These are phyloP conservation scores for Claviceps humidiphila DNA, from an alignment of 2,329 filamentous ascomycete species.

Conservation along the genomic window DNA sequence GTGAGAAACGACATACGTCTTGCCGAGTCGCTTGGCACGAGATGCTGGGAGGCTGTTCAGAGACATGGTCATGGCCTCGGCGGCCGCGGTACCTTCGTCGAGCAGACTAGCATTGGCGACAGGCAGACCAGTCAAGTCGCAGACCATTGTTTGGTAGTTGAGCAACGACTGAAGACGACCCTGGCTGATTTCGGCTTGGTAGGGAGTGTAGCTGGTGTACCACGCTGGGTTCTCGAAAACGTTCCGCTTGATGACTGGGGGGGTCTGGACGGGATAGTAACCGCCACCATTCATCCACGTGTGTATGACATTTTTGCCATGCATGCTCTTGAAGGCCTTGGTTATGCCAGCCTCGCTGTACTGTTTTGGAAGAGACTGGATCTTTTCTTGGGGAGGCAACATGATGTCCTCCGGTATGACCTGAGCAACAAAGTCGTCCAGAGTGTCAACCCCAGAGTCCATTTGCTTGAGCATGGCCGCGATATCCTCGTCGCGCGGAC, in stretches of 20 bases:
- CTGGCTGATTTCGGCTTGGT: conserved; percentile 95
- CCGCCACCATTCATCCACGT: conserved; percentile 73
- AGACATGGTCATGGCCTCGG: conserved; percentile 91
- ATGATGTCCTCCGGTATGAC: conserved; percentile 73
- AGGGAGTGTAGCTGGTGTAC: conserved; percentile 97
- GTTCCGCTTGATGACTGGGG: conserved; percentile 84
- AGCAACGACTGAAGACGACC: conserved; percentile 81
- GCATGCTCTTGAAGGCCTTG: conserved; percentile 24
- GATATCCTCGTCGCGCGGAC: conserved; percentile 57
- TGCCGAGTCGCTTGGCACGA: conserved; percentile 60
- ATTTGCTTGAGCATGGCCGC: conserved; percentile 69
- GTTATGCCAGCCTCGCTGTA: conserved; percentile 26
- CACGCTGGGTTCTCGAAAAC: conserved; percentile 85
- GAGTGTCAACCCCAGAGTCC: conserved; percentile 55
- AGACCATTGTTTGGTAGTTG: conserved; percentile 91
- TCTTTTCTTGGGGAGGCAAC: conserved; percentile 13
- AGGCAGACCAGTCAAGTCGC: conserved; percentile 72
- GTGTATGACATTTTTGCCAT: conserved; percentile 22
- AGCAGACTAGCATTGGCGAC: conserved; percentile 85
- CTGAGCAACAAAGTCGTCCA: conserved; percentile 76
- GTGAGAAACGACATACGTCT: conserved; percentile 74
- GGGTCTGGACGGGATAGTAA: conserved; percentile 77
- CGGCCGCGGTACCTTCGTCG: conserved; percentile 83
- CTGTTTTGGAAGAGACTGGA: conserved; percentile 35
- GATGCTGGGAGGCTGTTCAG: conserved; percentile 60